Conservation (phyloP, 371 early-diverging fungal genomes). For the Apophysomyces elegans region DNA sequence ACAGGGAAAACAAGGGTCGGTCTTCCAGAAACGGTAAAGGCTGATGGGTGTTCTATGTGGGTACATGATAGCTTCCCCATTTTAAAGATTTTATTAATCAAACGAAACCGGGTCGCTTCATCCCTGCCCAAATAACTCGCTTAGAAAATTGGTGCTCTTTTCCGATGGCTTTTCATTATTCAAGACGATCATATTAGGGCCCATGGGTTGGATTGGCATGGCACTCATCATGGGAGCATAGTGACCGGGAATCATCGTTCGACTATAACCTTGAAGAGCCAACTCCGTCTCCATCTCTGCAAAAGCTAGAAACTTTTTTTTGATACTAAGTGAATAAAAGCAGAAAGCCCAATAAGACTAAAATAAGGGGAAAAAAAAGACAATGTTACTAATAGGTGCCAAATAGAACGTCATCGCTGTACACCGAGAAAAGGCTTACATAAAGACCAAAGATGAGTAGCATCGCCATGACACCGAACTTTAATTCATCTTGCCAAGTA, state of each 20-base stretch:
- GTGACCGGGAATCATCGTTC: neutral
- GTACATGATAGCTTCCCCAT: too few species aligned
- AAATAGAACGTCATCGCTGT: too few species aligned
- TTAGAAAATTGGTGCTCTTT: too few species aligned
- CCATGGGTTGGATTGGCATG: constrained; percentile 5
- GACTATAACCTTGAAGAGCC: neutral
- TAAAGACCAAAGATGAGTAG: constrained; percentile 28
- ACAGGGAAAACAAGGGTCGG: too few species aligned
- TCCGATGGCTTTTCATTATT: constrained; percentile 3
- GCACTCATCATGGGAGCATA: neutral
- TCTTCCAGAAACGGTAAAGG: too few species aligned
- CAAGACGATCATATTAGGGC: neutral
- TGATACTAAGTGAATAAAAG: constrained; percentile 23
- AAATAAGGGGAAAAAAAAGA: neutral
- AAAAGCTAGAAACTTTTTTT: constrained; percentile 11
- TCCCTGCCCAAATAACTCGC: too few species aligned
- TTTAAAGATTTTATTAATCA: too few species aligned
- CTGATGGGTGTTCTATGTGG: too few species aligned
- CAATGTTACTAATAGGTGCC: too few species aligned
- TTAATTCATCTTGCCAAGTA: constrained; percentile 32
- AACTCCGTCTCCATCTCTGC: constrained; percentile 9
- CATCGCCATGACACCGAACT: constrained; percentile 24
- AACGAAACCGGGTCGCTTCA: too few species aligned
- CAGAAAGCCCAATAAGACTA: constrained; percentile 30
- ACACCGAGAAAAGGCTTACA: constrained; percentile 13